Evolutionary conservation across 345 rosid species (phyloP).

Genomic region (Cochlearia excelsa): DNA sequence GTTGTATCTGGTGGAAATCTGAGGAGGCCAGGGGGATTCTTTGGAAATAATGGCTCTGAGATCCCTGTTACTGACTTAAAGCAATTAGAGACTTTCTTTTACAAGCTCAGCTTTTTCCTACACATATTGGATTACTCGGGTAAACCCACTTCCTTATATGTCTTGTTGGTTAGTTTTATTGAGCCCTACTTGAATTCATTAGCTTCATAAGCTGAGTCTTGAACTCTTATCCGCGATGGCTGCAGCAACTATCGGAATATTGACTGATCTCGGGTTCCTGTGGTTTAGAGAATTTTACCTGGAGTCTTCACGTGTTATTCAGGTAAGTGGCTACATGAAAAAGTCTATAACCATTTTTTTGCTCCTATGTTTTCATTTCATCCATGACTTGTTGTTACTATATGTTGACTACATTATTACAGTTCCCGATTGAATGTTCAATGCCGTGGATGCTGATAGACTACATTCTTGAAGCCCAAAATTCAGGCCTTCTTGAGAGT

Average conservation of each 20-base stretch:
- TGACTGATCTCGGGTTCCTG: constrained; percentile 95
- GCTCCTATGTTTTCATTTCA: constrained; percentile 16
- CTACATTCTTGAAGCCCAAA: constrained; percentile 74
- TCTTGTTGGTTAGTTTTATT: constrained; percentile 7
- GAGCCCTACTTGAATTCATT: constrained; percentile 5
- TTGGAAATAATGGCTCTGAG: constrained; percentile 97
- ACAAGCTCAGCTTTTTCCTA: constrained; percentile 96
- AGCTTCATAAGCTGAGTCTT: constrained; percentile 19
- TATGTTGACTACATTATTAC: constrained; percentile 25
- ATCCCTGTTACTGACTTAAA: constrained; percentile 89
- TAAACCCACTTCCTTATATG: constrained; percentile 31
- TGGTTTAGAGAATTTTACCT: constrained; percentile 99
- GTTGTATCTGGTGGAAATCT: constrained; percentile 99
- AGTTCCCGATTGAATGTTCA: constrained; percentile 98
- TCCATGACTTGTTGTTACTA: constrained; percentile 14
- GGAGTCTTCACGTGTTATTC: constrained; percentile 99
- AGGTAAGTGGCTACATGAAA: constrained; percentile 46
- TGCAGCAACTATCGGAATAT: constrained; percentile 77
- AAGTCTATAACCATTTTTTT: not conserved
- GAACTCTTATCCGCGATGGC: constrained; percentile 30
- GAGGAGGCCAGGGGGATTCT: constrained; percentile 96
- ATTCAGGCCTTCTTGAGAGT: constrained; percentile 88
- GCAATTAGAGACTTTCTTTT: constrained; percentile 93
- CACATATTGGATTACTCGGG: constrained; percentile 95
- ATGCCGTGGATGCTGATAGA: constrained; percentile 99